These are phyloP conservation scores for Spergularia bocconei DNA, from an alignment of 148 eudicot species.

Conservation along the genomic window DNA sequence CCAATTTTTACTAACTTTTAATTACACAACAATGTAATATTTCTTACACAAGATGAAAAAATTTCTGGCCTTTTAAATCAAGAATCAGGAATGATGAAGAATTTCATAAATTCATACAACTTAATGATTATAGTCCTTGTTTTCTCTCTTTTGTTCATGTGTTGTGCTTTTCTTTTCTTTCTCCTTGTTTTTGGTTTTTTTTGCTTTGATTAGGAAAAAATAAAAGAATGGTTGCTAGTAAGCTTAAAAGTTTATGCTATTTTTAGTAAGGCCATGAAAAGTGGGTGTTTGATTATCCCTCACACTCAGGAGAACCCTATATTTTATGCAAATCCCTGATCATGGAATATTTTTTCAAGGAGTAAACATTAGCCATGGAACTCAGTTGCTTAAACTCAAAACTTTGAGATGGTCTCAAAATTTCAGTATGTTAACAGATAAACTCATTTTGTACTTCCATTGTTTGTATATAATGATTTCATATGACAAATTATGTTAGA, in stretches of 20 bases:
- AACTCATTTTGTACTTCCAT: too few species aligned
- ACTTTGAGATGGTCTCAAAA: too few species aligned
- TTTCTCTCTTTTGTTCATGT: background rate
- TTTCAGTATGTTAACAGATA: too few species aligned
- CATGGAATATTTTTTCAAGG: too few species aligned
- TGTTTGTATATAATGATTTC: too few species aligned
- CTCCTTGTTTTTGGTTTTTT: background rate
- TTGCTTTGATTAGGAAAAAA: slow-evolving; percentile 12
- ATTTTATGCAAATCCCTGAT: slow-evolving; percentile 8
- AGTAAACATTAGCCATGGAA: too few species aligned
- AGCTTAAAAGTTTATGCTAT: slow-evolving; percentile 22
- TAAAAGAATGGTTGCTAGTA: slow-evolving; percentile 15
- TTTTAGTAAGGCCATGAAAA: slow-evolving; percentile 5
- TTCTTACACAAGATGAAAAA: background rate
- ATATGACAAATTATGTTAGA: too few species aligned
- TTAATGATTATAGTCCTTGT: background rate
- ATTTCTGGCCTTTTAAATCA: background rate
- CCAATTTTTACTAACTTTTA: background rate
- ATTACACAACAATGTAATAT: background rate
- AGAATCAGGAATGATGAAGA: background rate
- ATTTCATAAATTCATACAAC: too few species aligned
- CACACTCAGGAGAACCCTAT: slow-evolving; percentile 18
- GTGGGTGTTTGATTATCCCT: slow-evolving; percentile 19
- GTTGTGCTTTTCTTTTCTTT: background rate
- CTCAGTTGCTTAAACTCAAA: too few species aligned